Percentiles rank a stretch among this genome's conserved stretches.
Evolutionary conservation across 1,284 basidiomycete species (phyloP).

Genomic region (Pholiota adiposa): DNA sequence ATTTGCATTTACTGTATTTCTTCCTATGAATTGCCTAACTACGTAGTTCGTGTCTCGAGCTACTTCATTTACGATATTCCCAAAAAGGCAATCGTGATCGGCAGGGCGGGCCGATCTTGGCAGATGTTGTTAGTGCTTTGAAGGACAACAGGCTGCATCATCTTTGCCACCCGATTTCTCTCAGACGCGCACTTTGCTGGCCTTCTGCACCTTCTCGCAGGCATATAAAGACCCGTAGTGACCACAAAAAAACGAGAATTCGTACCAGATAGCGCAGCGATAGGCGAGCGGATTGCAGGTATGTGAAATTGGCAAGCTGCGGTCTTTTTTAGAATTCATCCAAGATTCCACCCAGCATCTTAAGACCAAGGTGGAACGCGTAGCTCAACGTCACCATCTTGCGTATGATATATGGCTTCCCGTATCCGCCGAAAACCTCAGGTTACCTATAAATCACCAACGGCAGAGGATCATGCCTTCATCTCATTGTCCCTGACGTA

Average conservation of each 20-base stretch:
- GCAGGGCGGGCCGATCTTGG: constrained; percentile 3
- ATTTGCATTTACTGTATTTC: neutral
- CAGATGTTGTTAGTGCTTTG: constrained; percentile 5
- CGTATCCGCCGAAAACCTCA: constrained; percentile 50
- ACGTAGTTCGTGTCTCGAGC: neutral
- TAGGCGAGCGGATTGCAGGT: too few relatives aligned
- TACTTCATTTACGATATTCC: neutral
- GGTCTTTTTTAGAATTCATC: neutral
- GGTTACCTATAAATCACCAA: constrained; percentile 56
- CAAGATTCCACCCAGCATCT: neutral
- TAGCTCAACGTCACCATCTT: neutral
- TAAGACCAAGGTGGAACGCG: neutral
- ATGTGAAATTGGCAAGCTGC: too few relatives aligned
- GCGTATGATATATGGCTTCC: constrained; percentile 16
- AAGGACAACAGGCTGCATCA: neutral
- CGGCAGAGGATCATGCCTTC: constrained; percentile 33
- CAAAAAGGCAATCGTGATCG: neutral
- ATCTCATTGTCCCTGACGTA: constrained; percentile 21
- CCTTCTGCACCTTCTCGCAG: neutral
- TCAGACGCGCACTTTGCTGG: neutral
- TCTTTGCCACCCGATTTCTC: neutral
- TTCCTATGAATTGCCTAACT: neutral
- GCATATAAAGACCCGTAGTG: neutral
- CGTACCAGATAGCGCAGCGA: too few relatives aligned
- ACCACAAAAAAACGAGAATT: neutral